phyloP scores from a whole-genome alignment of 2,329 filamentous ascomycete genomes.

The Trichoderma koningiopsis region DNA sequence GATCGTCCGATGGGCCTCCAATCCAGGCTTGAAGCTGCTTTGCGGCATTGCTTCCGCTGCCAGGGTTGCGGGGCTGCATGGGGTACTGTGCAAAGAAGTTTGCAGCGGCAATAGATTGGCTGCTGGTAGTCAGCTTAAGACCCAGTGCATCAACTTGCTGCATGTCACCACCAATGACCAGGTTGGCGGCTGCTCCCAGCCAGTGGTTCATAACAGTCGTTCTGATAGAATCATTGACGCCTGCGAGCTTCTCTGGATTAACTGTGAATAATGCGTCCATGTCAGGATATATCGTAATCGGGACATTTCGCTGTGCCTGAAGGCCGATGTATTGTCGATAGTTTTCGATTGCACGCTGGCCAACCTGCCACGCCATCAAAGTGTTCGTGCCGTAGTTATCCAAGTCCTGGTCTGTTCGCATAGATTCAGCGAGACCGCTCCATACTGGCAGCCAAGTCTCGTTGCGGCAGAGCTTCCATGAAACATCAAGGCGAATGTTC shows the following conservation, averaged over 20 bases:
- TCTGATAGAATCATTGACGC: conserved; percentile 25
- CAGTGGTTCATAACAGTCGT: conserved; percentile 26
- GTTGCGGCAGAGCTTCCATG: conserved; percentile 28
- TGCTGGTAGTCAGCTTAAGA: conserved; percentile 19
- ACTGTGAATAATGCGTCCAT: conserved; percentile 22
- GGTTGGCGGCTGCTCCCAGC: conserved; percentile 24
- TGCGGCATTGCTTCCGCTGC: conserved; percentile 21
- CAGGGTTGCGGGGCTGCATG: conserved; percentile 27
- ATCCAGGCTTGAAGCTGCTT: conserved; percentile 27
- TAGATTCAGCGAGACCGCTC: conserved; percentile 22
- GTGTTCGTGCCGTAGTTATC: conserved; percentile 25
- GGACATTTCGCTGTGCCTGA: conserved; percentile 24
- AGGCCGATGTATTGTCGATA: conserved; percentile 27
- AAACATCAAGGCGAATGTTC: conserved; percentile 24
- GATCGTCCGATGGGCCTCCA: conserved; percentile 18
- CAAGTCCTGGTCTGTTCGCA: conserved; percentile 26
- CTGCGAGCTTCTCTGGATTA: conserved; percentile 19
- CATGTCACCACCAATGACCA: conserved; percentile 22
- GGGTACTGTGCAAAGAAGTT: conserved; percentile 27
- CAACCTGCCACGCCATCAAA: conserved; percentile 21
- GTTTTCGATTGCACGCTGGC: conserved; percentile 27
- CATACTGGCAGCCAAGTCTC: conserved; percentile 27
- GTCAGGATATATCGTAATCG: conserved; percentile 26
- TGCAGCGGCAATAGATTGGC: conserved; percentile 19
- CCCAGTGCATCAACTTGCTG: conserved; percentile 22